These are phyloP conservation scores for Rhodotorula sp. DNA, from an alignment of 1,284 basidiomycete species.

Conservation along the genomic window DNA sequence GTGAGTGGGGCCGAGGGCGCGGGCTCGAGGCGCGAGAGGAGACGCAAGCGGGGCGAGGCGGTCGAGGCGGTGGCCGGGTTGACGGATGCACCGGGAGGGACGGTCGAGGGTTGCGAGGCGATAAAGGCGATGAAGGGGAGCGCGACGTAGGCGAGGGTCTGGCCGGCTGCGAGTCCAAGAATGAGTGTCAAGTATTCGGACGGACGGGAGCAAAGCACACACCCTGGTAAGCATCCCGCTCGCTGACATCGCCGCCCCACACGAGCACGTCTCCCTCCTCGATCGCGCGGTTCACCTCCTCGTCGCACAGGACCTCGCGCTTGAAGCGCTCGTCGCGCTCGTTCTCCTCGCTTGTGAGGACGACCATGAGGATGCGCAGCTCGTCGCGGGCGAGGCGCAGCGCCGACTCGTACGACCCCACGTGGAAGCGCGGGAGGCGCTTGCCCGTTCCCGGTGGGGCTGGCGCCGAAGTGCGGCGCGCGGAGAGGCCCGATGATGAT, in stretches of 20 bases:
- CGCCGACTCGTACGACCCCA: conserved; percentile 80
- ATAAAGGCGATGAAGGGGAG: conserved; percentile 91
- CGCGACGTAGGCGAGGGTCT: conserved; percentile 21
- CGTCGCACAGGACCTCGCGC: conserved; percentile 72
- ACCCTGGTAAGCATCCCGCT: conserved; percentile 82
- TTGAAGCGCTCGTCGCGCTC: conserved; percentile 86
- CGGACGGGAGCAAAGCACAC: conserved; percentile 42
- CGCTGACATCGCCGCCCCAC: conserved; percentile 82
- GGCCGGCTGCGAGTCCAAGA: conserved; percentile 6
- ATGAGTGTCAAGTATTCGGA: background rate
- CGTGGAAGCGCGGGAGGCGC: conserved; percentile 58
- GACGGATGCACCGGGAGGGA: conserved; percentile 38
- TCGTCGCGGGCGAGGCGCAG: conserved; percentile 70
- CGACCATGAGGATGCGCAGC: conserved; percentile 70
- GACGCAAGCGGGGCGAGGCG: conserved; percentile 64
- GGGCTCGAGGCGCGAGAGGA: conserved; percentile 82
- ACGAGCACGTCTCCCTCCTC: conserved; percentile 69
- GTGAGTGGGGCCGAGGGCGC: conserved; percentile 61
- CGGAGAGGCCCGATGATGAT: conserved; percentile 51
- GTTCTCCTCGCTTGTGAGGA: conserved; percentile 87
- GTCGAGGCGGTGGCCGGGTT: conserved; percentile 51
- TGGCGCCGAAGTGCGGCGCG: conserved; percentile 14
- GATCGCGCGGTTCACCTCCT: conserved; percentile 65
- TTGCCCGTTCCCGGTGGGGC: conserved; percentile 28
- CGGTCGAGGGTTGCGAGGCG: conserved; percentile 67